Conservation (phyloP, 768 basidiomycete species). For the Ephemerocybe angulata region DNA sequence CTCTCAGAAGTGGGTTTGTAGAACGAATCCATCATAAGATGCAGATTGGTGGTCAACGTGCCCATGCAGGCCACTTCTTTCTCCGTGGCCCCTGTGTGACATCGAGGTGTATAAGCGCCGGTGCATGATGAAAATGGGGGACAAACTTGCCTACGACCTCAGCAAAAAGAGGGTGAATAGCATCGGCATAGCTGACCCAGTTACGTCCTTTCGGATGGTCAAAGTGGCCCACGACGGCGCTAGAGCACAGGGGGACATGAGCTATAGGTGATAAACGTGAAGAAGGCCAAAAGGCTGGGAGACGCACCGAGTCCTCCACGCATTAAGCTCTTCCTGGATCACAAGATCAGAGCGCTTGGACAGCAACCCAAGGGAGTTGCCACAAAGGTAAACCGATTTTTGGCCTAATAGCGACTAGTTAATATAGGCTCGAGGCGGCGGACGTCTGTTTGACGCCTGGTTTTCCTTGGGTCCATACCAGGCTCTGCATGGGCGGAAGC, state of each 20-base stretch:
- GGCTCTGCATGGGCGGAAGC: slow-evolving; percentile 35
- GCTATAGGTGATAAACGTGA: slow-evolving; percentile 11
- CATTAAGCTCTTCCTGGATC: slow-evolving; percentile 76
- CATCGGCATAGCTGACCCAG: slow-evolving; percentile 78
- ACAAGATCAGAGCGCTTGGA: slow-evolving; percentile 69
- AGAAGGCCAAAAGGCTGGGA: slow-evolving; percentile 9
- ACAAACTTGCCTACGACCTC: slow-evolving; percentile 69
- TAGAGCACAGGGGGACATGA: slow-evolving; percentile 27
- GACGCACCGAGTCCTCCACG: slow-evolving; percentile 73
- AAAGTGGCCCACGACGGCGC: slow-evolving; percentile 88
- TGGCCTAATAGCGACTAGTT: slow-evolving; percentile 33
- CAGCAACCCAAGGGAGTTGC: slow-evolving; percentile 89
- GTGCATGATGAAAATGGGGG: slow-evolving; percentile 11
- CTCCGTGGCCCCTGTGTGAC: slow-evolving; percentile 68
- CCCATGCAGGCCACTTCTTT: slow-evolving; percentile 95
- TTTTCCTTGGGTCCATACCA: slow-evolving; percentile 33
- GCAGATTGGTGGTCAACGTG: slow-evolving; percentile 91
- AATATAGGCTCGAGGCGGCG: neutral
- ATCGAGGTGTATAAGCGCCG: slow-evolving; percentile 18
- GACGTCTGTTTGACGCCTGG: slow-evolving; percentile 8
- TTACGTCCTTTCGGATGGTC: slow-evolving; percentile 78
- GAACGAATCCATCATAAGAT: slow-evolving; percentile 92
- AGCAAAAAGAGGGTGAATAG: slow-evolving; percentile 70
- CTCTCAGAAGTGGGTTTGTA: slow-evolving; percentile 83
- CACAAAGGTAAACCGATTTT: slow-evolving; percentile 83